Evolutionary conservation across 441 rosid genomes (phyloP).

Genomic region (Eutrema salsugineum): DNA sequence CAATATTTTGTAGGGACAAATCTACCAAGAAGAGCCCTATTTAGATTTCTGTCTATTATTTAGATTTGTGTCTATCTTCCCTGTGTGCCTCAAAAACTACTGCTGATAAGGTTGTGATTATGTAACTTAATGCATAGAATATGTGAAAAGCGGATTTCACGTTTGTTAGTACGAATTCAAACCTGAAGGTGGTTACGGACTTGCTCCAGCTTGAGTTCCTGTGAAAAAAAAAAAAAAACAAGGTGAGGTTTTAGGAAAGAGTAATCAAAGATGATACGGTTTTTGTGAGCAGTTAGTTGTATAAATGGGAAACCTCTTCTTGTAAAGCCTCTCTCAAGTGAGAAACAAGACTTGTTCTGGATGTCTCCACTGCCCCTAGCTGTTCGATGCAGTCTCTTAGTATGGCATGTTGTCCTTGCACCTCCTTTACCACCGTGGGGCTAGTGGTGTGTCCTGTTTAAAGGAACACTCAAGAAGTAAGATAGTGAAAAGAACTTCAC

Average conservation of each 20-base stretch:
- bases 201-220: conserved; percentile 85
- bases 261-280: neutral
- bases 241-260: conserved; percentile 21
- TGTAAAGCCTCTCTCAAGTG: conserved; percentile 75
- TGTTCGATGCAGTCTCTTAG: conserved; percentile 74
- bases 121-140: neutral
- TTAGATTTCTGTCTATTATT: neutral
- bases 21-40: neutral
- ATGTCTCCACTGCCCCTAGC: conserved; percentile 56
- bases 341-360: conserved; percentile 69
- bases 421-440: conserved; percentile 34
- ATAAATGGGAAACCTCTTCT: conserved; percentile 64
- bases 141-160: neutral
- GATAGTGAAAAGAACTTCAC: conserved; percentile 4
- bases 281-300: neutral
- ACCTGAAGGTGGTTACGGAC: conserved; percentile 85
- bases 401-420: conserved; percentile 45
- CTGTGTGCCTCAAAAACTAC: neutral
- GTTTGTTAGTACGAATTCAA: conserved; percentile 10
- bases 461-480: conserved; percentile 1
- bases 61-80: neutral
- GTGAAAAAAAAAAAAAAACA: conserved; percentile 1
- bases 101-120: neutral
- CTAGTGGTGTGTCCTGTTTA: conserved; percentile 52
- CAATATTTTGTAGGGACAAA: neutral